These are phyloP conservation scores for Picea glauca DNA, from an alignment of 75 land plant genomes.

Conservation along the genomic window DNA sequence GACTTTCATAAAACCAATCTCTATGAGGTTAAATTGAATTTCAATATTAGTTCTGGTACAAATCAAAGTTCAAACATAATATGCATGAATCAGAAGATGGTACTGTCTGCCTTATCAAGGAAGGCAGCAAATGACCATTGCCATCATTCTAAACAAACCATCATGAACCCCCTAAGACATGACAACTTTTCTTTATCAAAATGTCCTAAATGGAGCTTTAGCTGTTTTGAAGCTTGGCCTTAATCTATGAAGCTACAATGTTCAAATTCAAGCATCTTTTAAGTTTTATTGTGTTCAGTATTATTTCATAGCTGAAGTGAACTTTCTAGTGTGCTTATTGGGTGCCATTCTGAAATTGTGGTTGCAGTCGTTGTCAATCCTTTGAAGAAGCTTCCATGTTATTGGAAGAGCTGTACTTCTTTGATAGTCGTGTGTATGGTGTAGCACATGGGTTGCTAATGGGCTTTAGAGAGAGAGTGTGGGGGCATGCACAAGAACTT, in stretches of 20 bases:
- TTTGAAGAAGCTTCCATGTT: conserved; percentile 86
- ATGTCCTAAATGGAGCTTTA: not conserved
- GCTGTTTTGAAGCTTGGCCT: not conserved
- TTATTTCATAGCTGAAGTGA: not conserved
- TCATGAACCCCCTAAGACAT: not conserved
- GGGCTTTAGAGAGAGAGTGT: conserved; percentile 57
- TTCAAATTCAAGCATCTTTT: not conserved
- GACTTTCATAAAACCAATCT: not conserved
- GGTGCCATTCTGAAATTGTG: not conserved
- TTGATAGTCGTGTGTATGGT: conserved; percentile 92
- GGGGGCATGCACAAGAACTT: conserved; percentile 71
- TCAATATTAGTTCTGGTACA: not conserved
- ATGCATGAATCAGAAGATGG: not conserved
- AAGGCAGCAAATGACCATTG: not conserved
- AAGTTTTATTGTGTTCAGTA: not conserved
- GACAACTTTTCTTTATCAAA: not conserved
- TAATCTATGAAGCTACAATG: not conserved
- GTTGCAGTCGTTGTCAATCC: conserved; percentile 90
- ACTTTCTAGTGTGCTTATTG: not conserved
- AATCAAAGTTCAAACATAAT: not conserved
- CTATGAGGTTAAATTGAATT: not conserved
- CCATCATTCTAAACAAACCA: not conserved
- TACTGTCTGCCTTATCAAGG: not conserved
- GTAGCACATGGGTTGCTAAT: conserved; percentile 90
- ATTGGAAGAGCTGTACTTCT: conserved; percentile 73